Percentiles rank a stretch among this genome's conserved stretches.
Evolutionary conservation across 2,329 filamentous ascomycete genomes (phyloP).

Genomic region (Trichophyton rubrum): DNA sequence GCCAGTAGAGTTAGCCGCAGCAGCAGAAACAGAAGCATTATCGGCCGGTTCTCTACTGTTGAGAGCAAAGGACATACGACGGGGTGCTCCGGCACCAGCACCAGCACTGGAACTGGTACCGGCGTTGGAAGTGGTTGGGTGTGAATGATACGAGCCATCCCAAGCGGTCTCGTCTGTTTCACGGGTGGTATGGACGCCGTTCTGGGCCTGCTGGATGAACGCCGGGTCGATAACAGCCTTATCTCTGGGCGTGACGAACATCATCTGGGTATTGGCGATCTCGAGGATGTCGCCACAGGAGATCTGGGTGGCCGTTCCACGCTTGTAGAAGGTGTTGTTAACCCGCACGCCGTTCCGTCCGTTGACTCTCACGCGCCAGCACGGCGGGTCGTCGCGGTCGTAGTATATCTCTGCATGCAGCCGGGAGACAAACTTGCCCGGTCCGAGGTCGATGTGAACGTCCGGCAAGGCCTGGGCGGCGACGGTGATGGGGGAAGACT

Average conservation of each 20-base stretch:
- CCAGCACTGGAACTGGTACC: constrained; percentile 3
- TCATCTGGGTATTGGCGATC: constrained; percentile 90
- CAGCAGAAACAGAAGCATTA: no score
- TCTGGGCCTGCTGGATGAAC: constrained; percentile 56
- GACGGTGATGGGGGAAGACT: constrained; percentile 36
- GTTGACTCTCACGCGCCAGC: constrained; percentile 76
- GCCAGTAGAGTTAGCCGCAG: constrained; percentile 3
- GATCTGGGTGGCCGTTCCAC: constrained; percentile 53
- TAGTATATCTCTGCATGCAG: constrained; percentile 65
- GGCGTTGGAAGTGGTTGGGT: constrained; percentile 18
- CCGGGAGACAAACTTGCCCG: constrained; percentile 68
- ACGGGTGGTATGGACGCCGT: constrained; percentile 25
- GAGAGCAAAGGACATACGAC: constrained; percentile 4
- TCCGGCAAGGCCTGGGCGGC: constrained; percentile 34
- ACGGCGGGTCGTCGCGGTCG: constrained; percentile 49
- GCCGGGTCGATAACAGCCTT: constrained; percentile 55
- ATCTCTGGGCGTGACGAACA: constrained; percentile 84
- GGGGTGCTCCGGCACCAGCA: not conserved
- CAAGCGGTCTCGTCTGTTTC: constrained; percentile 25
- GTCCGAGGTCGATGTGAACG: constrained; percentile 79
- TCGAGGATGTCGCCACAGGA: constrained; percentile 84
- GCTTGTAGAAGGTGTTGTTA: constrained; percentile 59
- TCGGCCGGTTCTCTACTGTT: constrained; percentile 10
- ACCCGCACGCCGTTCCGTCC: constrained; percentile 85
- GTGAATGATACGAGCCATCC: constrained; percentile 29